Conservation (phyloP, 192 early-diverging fungal genomes). For the Podila verticillata region DNA sequence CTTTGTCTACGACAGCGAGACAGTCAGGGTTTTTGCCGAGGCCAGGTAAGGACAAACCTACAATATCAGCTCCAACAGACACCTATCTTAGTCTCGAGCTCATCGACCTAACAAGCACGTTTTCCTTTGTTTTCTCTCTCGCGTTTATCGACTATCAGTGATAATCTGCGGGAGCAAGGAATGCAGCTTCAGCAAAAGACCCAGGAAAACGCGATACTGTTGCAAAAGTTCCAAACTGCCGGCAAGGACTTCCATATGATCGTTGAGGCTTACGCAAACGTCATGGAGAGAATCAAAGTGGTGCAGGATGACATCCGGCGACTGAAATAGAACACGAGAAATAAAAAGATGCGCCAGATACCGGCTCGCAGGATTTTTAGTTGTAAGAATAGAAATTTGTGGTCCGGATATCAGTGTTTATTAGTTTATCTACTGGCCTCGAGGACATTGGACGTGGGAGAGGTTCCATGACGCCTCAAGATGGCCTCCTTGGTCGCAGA, state of each 20-base stretch:
- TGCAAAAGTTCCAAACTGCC: constrained; percentile 28
- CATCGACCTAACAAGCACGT: neutral
- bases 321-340: neutral
- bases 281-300: constrained; percentile 30
- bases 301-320: constrained; percentile 43
- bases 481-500: neutral
- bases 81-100: neutral
- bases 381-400: neutral
- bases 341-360: neutral
- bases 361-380: neutral
- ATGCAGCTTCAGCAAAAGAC: constrained; percentile 4
- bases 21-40: neutral
- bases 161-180: constrained; percentile 6
- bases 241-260: constrained; percentile 45
- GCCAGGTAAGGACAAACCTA: constrained; percentile 13
- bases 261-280: constrained; percentile 32
- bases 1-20: constrained; percentile 25
- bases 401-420: neutral
- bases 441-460: neutral
- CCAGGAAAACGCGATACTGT: constrained; percentile 11
- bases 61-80: neutral
- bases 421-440: constrained; percentile 20
- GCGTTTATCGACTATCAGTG: constrained; percentile 4
- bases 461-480: neutral
- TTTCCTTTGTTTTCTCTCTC: neutral